phyloP scores from a whole-genome alignment of 495 filamentous ascomycete species.

The Halenospora varia region DNA sequence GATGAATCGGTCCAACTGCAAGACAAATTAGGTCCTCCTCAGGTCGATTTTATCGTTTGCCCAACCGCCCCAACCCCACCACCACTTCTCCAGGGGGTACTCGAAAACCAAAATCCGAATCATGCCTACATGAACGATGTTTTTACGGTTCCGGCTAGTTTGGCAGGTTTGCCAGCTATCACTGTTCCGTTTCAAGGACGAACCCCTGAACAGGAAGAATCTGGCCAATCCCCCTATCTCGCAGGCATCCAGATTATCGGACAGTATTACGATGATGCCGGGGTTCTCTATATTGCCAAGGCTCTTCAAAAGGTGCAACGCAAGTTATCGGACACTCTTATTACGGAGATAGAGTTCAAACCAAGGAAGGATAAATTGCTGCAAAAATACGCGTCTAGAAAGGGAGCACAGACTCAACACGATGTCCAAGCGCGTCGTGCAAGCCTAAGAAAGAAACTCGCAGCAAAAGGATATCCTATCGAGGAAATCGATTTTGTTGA shows the following conservation, averaged over 20 bases:
- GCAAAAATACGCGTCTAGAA: too few species aligned
- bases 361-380: too few species aligned
- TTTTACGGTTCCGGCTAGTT: conserved; percentile 89
- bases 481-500: too few species aligned
- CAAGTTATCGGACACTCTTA: background rate
- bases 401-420: too few species aligned
- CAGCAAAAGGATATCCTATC: too few species aligned
- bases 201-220: background rate
- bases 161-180: conserved; percentile 87
- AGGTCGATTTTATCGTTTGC: conserved; percentile 83
- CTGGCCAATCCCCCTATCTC: conserved; percentile 24
- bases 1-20: conserved; percentile 35
- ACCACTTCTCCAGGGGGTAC: conserved; percentile 45
- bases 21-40: conserved; percentile 40
- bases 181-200: conserved; percentile 64
- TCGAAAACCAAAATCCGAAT: conserved; percentile 14
- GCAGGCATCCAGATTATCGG: conserved; percentile 85
- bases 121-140: conserved; percentile 83
- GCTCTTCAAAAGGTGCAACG: conserved; percentile 1
- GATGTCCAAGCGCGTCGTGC: too few species aligned
- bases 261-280: conserved; percentile 84
- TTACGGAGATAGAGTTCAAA: too few species aligned
- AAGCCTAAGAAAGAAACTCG: too few species aligned
- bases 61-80: conserved; percentile 80
- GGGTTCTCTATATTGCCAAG: conserved; percentile 53